Evolutionary conservation across 2,329 filamentous ascomycete genomes (phyloP), one percentile per base, ranked within the genome.

Genomic region (Colletotrichum sp.): DNA sequence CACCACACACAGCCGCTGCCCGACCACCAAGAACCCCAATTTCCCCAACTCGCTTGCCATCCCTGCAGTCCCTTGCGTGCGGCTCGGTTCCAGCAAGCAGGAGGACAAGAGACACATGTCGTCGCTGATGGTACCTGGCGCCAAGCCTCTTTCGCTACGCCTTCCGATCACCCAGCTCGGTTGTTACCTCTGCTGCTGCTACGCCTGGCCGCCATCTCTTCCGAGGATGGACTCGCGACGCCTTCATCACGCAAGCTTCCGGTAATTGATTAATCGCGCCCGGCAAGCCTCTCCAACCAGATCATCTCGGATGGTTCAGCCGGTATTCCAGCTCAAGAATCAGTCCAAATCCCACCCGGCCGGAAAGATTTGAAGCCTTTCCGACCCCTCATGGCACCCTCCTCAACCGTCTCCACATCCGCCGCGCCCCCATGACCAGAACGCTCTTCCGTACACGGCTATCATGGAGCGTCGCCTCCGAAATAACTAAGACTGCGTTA

Each of bases 381-480:
- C 70, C 64, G 75, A 60, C 71, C 59, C 73, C 68, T 74, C 75
- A 71, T 76, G 60, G 66, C 69, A 72, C 57, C 73, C 64, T 72
- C 69, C 67, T 69, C 26, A 13, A 24, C 60, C 24, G 49, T 71
- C 68, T 72, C 64, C 65, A 77, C 78, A 79, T 72, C 52, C 69
- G 65, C 26, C 66, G 75, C 68, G 68, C 76, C 77, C 76, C 66
- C 71, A 66, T 72, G 67, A 78, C 70, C 71, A 36, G 36, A 24
- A n/a, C 55, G 39, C 67, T 69, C 76, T 76, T 75, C 77, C 75
- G 44, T 77, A 78, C 72, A 65, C 26, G 78, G 72, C 63, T 69
- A 73, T 64, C 36, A 78, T 71, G 78, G 78, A 79, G 69, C 69
- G 62, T 74, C 60, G 64, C 76, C 69, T 79, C 78, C 78, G 77